Percentiles rank a stretch among this genome's conserved stretches.
Evolutionary conservation across 768 basidiomycete genomes (phyloP).

Genomic region (Boletus sp.): DNA sequence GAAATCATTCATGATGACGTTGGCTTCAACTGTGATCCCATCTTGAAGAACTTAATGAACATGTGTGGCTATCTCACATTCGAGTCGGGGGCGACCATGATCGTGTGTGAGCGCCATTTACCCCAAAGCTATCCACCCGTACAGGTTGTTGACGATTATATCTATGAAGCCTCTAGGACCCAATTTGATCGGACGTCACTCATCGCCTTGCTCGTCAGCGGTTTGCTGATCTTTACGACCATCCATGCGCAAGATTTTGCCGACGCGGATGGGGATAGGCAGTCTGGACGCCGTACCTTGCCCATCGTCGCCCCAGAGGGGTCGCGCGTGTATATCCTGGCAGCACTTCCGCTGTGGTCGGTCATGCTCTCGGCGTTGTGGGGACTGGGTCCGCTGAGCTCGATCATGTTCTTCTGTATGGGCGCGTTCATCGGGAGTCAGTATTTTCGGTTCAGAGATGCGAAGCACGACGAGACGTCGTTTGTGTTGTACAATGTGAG

Average conservation of each 20-base stretch:
- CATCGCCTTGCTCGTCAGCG: conserved; percentile 24
- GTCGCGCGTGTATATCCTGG: conserved; percentile 10
- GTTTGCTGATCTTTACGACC: conserved; percentile 33
- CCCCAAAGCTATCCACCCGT: not conserved
- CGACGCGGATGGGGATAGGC: conserved; percentile 31
- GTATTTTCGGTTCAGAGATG: conserved; percentile 11
- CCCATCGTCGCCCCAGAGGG: conserved; percentile 24
- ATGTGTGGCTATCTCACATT: conserved; percentile 32
- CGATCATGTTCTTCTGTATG: conserved; percentile 7
- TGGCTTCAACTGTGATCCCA: conserved; percentile 21
- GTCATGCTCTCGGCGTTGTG: conserved; percentile 1
- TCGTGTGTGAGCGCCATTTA: conserved; percentile 19
- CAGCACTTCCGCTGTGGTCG: conserved; percentile 13
- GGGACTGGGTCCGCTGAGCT: conserved; percentile 9
- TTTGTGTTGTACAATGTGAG: conserved; percentile 17
- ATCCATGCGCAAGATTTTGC: conserved; percentile 37
- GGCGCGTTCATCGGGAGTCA: conserved; percentile 14
- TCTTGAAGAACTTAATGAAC: conserved; percentile 32
- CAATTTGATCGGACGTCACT: conserved; percentile 13
- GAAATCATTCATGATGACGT: conserved; percentile 32
- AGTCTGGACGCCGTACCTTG: conserved; percentile 29
- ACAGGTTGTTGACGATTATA: not conserved
- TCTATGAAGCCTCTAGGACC: not conserved
- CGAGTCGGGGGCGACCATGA: conserved; percentile 33
- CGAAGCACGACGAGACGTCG: conserved; percentile 7